A percentile compares a stretch with the other conserved stretches of the same genome.
phyloP scores from a whole-genome alignment of 805 yeast genomes.

The Groenewaldozyma salmanticensis region DNA sequence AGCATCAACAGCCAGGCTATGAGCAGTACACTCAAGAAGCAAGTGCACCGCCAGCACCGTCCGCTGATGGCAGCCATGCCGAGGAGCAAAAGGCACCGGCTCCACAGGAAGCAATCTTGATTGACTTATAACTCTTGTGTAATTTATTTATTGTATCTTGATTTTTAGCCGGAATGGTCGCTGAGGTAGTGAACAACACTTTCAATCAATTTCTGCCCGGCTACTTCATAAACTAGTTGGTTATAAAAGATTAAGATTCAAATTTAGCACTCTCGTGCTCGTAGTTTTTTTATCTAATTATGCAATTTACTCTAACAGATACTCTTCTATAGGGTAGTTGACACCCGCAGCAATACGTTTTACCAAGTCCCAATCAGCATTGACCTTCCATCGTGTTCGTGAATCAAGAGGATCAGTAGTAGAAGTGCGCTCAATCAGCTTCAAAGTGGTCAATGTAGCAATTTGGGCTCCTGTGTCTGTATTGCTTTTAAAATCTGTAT shows the following conservation, averaged over 20 bases:
- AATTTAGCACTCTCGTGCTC: neutral
- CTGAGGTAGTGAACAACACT: neutral
- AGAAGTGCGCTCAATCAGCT: slow-evolving; percentile 35
- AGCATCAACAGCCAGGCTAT: too few species aligned
- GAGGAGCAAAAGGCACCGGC: slow-evolving; percentile 1
- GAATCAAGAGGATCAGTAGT: slow-evolving; percentile 50
- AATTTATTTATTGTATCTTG: neutral
- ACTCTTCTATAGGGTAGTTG: slow-evolving; percentile 55
- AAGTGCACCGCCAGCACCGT: slow-evolving; percentile 1
- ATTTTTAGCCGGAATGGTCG: too few species aligned
- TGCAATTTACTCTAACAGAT: slow-evolving; percentile 34
- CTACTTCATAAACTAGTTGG: neutral
- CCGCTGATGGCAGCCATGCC: neutral
- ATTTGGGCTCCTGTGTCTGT: slow-evolving; percentile 38
- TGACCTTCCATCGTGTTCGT: slow-evolving; percentile 68
- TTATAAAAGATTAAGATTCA: neutral
- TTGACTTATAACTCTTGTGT: slow-evolving; percentile 14
- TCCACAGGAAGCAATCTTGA: slow-evolving; percentile 15
- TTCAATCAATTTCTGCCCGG: neutral
- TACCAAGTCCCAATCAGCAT: slow-evolving; percentile 58
- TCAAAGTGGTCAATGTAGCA: slow-evolving; percentile 49
- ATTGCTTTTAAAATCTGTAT: slow-evolving; percentile 29
- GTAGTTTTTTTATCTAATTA: neutral
- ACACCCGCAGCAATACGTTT: slow-evolving; percentile 53
- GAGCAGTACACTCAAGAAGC: too few species aligned